phyloP scores from a whole-genome alignment of 345 rosid genomes.

The Theobroma cacao region DNA sequence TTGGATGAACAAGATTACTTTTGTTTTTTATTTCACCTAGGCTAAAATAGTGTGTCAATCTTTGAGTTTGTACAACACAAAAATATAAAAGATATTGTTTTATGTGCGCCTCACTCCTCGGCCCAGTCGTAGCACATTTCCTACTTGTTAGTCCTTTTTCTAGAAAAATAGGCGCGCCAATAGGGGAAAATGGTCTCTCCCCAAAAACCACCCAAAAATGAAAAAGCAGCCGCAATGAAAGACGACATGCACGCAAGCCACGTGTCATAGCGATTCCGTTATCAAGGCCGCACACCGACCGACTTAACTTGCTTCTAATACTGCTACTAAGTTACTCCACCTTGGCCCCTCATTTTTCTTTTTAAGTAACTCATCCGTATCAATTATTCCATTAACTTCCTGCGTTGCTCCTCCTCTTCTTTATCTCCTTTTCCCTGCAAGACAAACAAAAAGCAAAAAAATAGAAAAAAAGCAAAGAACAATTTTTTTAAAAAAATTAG shows the following conservation, averaged over 20 bases:
- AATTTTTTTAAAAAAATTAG: constrained; percentile 17
- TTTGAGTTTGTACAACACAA: too few relatives aligned
- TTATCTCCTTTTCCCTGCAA: background rate
- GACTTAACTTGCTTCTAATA: background rate
- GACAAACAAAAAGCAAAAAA: background rate
- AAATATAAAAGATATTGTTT: too few relatives aligned
- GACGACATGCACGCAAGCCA: background rate
- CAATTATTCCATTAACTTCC: background rate
- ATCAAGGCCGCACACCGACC: background rate
- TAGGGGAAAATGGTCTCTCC: too few relatives aligned
- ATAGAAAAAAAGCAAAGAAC: background rate
- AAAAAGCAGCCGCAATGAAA: background rate
- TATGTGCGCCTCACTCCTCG: too few relatives aligned
- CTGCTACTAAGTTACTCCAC: background rate
- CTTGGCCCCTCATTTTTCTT: background rate
- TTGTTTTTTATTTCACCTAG: too few relatives aligned
- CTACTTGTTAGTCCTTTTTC: too few relatives aligned
- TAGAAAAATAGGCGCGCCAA: too few relatives aligned
- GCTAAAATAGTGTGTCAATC: too few relatives aligned
- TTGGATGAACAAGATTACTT: too few relatives aligned
- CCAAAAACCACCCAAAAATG: too few relatives aligned
- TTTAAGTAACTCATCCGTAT: background rate
- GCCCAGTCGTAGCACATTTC: too few relatives aligned
- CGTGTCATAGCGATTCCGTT: background rate
- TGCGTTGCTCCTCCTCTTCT: background rate